Base-by-base conservation (phyloP, 192 early-diverging fungal genomes). In the Mortierella antarctica region DNA sequence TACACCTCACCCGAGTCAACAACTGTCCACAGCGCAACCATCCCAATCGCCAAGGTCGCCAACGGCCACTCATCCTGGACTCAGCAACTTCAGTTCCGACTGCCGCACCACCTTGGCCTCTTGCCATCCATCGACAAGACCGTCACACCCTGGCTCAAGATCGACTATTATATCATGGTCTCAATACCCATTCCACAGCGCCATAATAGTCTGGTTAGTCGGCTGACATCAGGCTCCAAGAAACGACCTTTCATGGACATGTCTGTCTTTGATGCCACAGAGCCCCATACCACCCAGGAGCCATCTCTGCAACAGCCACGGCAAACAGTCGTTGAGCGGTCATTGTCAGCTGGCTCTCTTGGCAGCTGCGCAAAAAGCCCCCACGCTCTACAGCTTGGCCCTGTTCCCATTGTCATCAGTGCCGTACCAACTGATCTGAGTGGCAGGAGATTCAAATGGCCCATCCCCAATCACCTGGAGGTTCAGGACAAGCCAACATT, bases 71-170 rank as follows among this genome's bases (percentile, higher is more conserved):
- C 63, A 11, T 45, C 67, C 23, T 79, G 75, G 75, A 61, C 23
- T 10, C 75, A 79, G 31, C 75, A 70, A 44, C 50, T 79, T 8
- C 75, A 79, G 46, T 57, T 79, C 57, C 51, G 56, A 23, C 18
- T 79, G 7, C 75, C 75, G 0, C 17, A 52, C 18, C 46, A 65
- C 23, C 31, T 67, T 1, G 53, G 44, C 17, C 44, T 79, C 15
- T 20, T 79, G 5, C 75, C 75, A 0, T 63, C 75, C 11, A 67
- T 70, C 18, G 51, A 51, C 46, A 17, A 5, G 2, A 14, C 69
- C n/a, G 54, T 79, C 0, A 71, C 68, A 13, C 75, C 75, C 7
- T 54, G 61, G 11, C 46, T 70, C 40, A 59, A 66, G 5, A 50
- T 79, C n/a, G 51, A 71, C 23, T 79, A 79, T 58, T 71, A 49